Evolutionary conservation across 164 flowering plant species (phyloP), one percentile per base, ranked within the genome.

Genomic region (Kingdonia uniflora): DNA sequence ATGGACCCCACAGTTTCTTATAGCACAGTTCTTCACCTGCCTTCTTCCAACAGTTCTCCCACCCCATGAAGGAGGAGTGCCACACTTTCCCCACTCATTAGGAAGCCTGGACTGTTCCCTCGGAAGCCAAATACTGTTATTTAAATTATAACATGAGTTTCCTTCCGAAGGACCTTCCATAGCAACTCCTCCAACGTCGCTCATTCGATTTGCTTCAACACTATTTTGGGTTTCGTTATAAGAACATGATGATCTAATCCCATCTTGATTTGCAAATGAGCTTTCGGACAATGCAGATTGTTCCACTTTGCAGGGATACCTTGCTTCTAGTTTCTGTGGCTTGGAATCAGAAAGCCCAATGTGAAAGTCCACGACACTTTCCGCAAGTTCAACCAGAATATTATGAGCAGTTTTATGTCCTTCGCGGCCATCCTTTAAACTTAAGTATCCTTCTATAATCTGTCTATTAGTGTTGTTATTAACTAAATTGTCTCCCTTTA

Each of bases 131-230:
- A 47, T 65, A 48, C 60, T 62, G 54, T 71, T 71, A 66, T 68
- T 78, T 61, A 74, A 64, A 51, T 77, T 76, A 64, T 71, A 76
- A 74, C 78, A 75, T 22, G 79, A 55, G 53, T 71, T 80, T 68
- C 79, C 97, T 59, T 76, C 90, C 60, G 92, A 85, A 56, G 95
- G 95, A 51, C 97, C 96, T 67, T 84, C 95, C 73, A 70, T 65
- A 38, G 76, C 75, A 59, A 65, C 61, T 49, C 68, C 74, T 49
- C 68, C 74, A 77, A 51, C 68, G 23, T 41, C 47, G 10, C 63
- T 71, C 26, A 61, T 60, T 57, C 76, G 73, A 71, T 52, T 75
- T 23, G 71, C 56, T 54, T 72, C 75, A 53, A 61, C 70, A 61
- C 65, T 63, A 50, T 65, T 61, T 33, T 76, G 72, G 65, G 71